Conservation (phyloP, 2,329 filamentous ascomycete genomes). For the Monosporascus cannonballus region DNA sequence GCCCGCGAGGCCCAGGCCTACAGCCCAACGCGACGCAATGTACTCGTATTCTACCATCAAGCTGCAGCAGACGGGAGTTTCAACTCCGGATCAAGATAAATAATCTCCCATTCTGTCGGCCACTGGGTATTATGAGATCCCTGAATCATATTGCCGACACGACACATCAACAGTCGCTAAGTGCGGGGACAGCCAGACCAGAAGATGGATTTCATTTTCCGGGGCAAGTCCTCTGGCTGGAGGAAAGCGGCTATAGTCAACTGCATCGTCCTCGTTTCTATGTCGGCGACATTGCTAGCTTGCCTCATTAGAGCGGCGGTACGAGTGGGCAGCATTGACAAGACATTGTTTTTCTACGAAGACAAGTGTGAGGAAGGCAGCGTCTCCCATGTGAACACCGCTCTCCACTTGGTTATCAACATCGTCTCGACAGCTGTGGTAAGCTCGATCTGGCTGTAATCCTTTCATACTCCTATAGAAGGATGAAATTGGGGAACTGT, state of each 20-base stretch:
- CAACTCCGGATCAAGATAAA: too few relatives aligned
- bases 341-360: constrained; percentile 12
- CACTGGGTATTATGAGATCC: too few relatives aligned
- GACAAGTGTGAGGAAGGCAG: constrained; percentile 9
- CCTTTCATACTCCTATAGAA: too few relatives aligned
- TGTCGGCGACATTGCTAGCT: constrained; percentile 7
- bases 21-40: too few relatives aligned
- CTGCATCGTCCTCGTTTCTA: constrained; percentile 10
- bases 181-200: background rate
- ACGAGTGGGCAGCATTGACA: constrained; percentile 3
- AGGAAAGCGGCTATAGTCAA: constrained; percentile 15
- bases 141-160: too few relatives aligned
- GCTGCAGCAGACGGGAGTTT: too few relatives aligned
- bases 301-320: constrained; percentile 6
- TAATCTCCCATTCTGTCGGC: too few relatives aligned
- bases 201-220: background rate
- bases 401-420: constrained; percentile 16
- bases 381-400: constrained; percentile 6
- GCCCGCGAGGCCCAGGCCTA: too few relatives aligned
- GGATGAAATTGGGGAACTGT: too few relatives aligned
- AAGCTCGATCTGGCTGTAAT: background rate
- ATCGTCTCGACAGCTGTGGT: constrained; percentile 17
- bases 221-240: constrained; percentile 8
- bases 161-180: too few relatives aligned
- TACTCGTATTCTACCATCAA: too few relatives aligned